phyloP scores from a whole-genome alignment of 176 grass and related monocot species.

The Carex scoparia region DNA sequence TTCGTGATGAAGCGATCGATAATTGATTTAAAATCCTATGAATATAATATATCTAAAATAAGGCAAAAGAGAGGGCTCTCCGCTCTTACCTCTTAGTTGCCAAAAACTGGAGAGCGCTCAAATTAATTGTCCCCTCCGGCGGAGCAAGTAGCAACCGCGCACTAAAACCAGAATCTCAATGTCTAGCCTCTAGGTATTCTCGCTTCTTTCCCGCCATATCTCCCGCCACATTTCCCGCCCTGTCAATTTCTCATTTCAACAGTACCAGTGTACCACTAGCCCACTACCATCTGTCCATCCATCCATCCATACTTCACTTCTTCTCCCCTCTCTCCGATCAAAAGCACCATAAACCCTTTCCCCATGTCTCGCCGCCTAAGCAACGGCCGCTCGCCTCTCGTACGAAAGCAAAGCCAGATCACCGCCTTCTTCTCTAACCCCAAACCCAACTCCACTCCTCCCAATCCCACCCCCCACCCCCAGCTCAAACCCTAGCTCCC shows the following conservation, averaged over 20 bases:
- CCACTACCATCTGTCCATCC: not conserved
- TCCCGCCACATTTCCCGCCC: constrained; percentile 18
- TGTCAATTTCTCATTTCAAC: not conserved
- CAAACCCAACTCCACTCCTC: constrained; percentile 5
- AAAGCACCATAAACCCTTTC: not conserved
- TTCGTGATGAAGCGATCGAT: no score
- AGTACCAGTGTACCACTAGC: not conserved
- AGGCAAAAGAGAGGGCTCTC: no score
- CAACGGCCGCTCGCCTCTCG: constrained; percentile 82
- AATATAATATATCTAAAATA: no score
- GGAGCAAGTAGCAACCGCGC: not conserved
- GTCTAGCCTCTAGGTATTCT: not conserved
- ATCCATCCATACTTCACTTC: not conserved
- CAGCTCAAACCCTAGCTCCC: constrained; percentile 12
- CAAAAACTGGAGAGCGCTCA: no score
- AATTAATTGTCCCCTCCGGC: not conserved
- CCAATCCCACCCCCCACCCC: constrained; percentile 7
- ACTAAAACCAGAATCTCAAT: not conserved
- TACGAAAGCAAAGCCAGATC: constrained; percentile 87
- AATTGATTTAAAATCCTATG: no score
- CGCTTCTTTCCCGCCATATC: constrained; percentile 34
- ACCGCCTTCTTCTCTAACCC: constrained; percentile 76
- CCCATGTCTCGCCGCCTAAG: constrained; percentile 63
- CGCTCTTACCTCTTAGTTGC: no score
- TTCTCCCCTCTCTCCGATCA: not conserved